phyloP scores from a whole-genome alignment of 1,139 yeast genomes.

The Yamadazyma blattariae region DNA sequence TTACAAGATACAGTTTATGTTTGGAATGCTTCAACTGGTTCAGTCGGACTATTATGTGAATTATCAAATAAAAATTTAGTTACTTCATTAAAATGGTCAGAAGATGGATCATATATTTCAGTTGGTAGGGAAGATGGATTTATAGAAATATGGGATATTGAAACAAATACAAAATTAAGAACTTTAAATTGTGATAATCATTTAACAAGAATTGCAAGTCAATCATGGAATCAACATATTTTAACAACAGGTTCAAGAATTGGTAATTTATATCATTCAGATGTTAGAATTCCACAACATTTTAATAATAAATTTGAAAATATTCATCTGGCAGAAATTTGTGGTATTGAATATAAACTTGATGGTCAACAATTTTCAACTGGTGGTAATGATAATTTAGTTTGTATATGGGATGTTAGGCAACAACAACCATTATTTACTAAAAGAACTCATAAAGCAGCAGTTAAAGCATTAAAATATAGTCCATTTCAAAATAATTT shows the following conservation, averaged over 20 bases:
- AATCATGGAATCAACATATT: slow-evolving; percentile 81
- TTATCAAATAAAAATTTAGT: slow-evolving; percentile 51
- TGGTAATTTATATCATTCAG: slow-evolving; percentile 86
- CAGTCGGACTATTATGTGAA: slow-evolving; percentile 70
- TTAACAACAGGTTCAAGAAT: slow-evolving; percentile 81
- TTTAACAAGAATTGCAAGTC: slow-evolving; percentile 70
- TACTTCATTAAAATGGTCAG: slow-evolving; percentile 86
- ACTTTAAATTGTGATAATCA: slow-evolving; percentile 70
- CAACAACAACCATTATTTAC: slow-evolving; percentile 67
- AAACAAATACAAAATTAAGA: slow-evolving; percentile 67
- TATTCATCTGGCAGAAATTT: slow-evolving; percentile 80
- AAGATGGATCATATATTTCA: slow-evolving; percentile 84
- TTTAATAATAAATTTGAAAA: slow-evolving; percentile 52
- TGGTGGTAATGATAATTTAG: slow-evolving; percentile 94
- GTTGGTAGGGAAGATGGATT: slow-evolving; percentile 84
- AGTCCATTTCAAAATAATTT: slow-evolving; percentile 83
- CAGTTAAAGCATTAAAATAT: slow-evolving; percentile 95
- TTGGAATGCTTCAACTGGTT: slow-evolving; percentile 89
- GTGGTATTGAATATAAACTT: slow-evolving; percentile 83
- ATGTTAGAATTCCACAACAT: slow-evolving; percentile 86
- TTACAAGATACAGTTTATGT: slow-evolving; percentile 80
- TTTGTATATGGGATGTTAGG: slow-evolving; percentile 93
- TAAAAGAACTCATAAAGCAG: slow-evolving; percentile 84
- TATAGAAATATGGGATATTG: slow-evolving; percentile 93
- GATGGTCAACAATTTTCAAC: slow-evolving; percentile 88